Percentiles rank a stretch among this genome's conserved stretches.
phyloP scores from a whole-genome alignment of 2,329 filamentous ascomycete species.

The Zopfia rhizophila region DNA sequence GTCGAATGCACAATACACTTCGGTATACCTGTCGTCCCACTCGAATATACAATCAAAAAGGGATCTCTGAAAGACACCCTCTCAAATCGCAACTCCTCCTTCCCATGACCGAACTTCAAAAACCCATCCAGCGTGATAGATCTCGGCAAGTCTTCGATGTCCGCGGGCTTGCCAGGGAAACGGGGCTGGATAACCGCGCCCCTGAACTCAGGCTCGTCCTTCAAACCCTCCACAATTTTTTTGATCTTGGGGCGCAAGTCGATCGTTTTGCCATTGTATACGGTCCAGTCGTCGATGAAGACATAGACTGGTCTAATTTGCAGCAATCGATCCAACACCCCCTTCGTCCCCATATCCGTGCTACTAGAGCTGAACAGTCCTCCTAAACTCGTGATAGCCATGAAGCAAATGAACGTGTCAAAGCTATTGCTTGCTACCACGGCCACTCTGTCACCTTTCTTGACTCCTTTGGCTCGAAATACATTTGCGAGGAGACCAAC shows the following conservation, averaged over 20 bases:
- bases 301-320: conserved; percentile 82
- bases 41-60: conserved; percentile 80
- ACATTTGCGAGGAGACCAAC: conserved; percentile 72
- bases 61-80: conserved; percentile 77
- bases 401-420: conserved; percentile 76
- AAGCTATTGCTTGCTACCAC: conserved; percentile 79
- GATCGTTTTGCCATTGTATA: conserved; percentile 81
- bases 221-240: conserved; percentile 72
- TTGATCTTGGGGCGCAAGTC: conserved; percentile 79
- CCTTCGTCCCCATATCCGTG: conserved; percentile 85
- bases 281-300: conserved; percentile 83
- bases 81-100: conserved; percentile 62
- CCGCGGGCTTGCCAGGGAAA: conserved; percentile 67
- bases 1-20: conserved; percentile 87
- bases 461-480: conserved; percentile 72
- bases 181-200: conserved; percentile 73
- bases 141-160: conserved; percentile 65
- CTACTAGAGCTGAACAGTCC: conserved; percentile 79
- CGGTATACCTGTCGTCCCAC: conserved; percentile 83
- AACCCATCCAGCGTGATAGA: conserved; percentile 58
- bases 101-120: conserved; percentile 50
- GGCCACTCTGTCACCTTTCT: conserved; percentile 78
- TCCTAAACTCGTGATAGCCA: conserved; percentile 76
- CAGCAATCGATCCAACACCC: conserved; percentile 76
- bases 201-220: conserved; percentile 67